Evolutionary conservation across 1,139 yeast genomes (phyloP), one percentile per base, ranked within the genome.

Genomic region (Geotrichum aggregatum): DNA sequence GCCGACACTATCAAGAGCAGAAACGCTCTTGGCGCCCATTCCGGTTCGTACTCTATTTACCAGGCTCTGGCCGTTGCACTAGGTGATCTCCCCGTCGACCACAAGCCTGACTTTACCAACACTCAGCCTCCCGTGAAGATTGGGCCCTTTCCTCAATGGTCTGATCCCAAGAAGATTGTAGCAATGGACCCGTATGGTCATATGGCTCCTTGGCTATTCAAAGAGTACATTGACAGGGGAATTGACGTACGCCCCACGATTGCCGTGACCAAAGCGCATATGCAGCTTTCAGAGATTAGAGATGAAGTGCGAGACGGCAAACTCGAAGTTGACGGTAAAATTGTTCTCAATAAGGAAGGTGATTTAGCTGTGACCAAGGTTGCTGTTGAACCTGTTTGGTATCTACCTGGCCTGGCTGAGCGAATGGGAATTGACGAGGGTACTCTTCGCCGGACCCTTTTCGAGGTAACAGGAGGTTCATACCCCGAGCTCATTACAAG

Each of bases 331-430:
- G 85, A 80, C 62, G 84, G 84, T 49, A 68, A 76, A 35, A 66
- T 80, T 58, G 84, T 80, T 24, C 66, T 79, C 56, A 80, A 80
- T 63, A 69, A 71, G 28, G 66, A 74, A 52, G 85, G 85, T 59
- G 84, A 80, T 59, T 67, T 80, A 62, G 77, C 77, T 26, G 82
- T 79, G 36, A 76, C 83, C 39, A 80, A 80, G 63, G 72, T 80
- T 54, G 85, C 84, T 1, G 80, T 78, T 36, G 85, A 80, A 60
- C 84, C 84, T 11, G 84, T 80, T 36, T 80, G 85, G 84, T 76
- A 78, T 60, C 68, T 80, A 54, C 85, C 85, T 2, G 83, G 83
- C 21, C 82, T 80, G 52, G 85, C 84, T 30, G 72, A 77, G 63
- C 76, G 83, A 58, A 76, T 80, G 62, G 77, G 77, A 28, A 75